These are phyloP conservation scores for Fusarium camptoceras DNA, from an alignment of 2,329 filamentous ascomycete genomes.

Conservation along the genomic window DNA sequence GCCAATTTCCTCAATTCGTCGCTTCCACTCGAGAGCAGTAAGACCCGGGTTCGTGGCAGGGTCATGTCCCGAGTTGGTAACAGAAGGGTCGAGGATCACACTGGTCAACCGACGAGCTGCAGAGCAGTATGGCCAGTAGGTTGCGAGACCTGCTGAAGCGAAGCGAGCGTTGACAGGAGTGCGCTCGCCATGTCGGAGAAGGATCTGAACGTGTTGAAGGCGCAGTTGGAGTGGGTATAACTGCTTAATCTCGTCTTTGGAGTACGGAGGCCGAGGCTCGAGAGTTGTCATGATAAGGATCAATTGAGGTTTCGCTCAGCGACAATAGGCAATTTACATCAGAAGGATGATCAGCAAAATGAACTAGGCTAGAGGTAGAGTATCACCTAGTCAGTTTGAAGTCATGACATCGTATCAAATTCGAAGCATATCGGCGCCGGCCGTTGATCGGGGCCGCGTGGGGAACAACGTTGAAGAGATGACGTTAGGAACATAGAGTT, in stretches of 20 bases:
- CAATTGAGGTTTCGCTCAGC: neutral
- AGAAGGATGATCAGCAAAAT: neutral
- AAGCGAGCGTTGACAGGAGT: conserved; percentile 91
- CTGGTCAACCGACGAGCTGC: conserved; percentile 76
- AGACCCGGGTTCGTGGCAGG: conserved; percentile 49
- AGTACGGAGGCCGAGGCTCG: conserved; percentile 79
- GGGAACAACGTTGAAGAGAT: neutral
- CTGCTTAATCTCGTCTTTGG: conserved; percentile 78
- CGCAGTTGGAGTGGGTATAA: conserved; percentile 86
- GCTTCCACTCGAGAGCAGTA: conserved; percentile 68
- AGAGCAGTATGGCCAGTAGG: conserved; percentile 91
- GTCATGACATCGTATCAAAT: conserved; percentile 18
- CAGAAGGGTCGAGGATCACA: conserved; percentile 59
- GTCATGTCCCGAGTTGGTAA: conserved; percentile 47
- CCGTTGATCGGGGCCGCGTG: conserved; percentile 30
- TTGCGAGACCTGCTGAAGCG: conserved; percentile 75
- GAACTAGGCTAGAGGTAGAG: neutral
- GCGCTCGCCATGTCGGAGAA: conserved; percentile 83
- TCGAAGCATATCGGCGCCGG: conserved; percentile 24
- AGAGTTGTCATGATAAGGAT: conserved; percentile 77
- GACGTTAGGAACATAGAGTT: conserved; percentile 4
- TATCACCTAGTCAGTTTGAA: conserved; percentile 1
- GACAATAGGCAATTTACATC: neutral
- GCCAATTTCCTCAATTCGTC: conserved; percentile 86
- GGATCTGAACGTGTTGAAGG: conserved; percentile 89